phyloP scores from a whole-genome alignment of 805 yeast species.

The Candida wancherniae region DNA sequence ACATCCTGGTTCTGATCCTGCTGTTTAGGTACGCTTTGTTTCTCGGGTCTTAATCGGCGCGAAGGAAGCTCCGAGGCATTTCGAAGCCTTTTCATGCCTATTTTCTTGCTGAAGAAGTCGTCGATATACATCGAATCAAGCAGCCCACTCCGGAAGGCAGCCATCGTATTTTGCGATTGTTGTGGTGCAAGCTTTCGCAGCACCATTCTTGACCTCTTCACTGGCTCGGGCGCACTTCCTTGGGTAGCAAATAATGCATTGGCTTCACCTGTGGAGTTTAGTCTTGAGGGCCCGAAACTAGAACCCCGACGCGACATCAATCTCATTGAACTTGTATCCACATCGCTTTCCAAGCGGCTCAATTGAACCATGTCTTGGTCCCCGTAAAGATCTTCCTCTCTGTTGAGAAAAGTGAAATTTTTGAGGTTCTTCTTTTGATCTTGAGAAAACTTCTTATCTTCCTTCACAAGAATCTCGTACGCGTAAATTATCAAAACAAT shows the following conservation, averaged over 20 bases:
- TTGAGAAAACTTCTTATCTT: constrained; percentile 14
- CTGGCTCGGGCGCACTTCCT: background rate
- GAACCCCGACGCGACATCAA: constrained; percentile 27
- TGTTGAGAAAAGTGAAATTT: constrained; percentile 32
- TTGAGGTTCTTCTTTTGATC: constrained; percentile 22
- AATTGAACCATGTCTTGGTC: constrained; percentile 27
- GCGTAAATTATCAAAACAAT: constrained; percentile 28
- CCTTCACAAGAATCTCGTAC: constrained; percentile 28
- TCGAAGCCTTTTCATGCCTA: constrained; percentile 15
- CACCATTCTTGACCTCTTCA: background rate
- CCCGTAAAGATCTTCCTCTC: constrained; percentile 26
- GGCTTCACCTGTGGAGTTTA: constrained; percentile 4
- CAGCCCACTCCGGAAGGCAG: constrained; percentile 34
- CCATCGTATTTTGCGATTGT: constrained; percentile 31
- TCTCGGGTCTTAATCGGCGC: constrained; percentile 3
- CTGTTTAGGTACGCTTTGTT: background rate
- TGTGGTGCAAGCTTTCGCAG: constrained; percentile 19
- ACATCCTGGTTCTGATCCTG: constrained; percentile 6
- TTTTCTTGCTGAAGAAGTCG: constrained; percentile 27
- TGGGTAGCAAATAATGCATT: constrained; percentile 3
- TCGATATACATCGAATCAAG: constrained; percentile 36
- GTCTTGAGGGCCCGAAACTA: constrained; percentile 9
- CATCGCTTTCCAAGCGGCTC: constrained; percentile 13
- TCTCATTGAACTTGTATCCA: constrained; percentile 24
- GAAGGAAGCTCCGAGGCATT: constrained; percentile 5